Base-by-base conservation (phyloP, 148 eudicot species). In the Silene conica region DNA sequence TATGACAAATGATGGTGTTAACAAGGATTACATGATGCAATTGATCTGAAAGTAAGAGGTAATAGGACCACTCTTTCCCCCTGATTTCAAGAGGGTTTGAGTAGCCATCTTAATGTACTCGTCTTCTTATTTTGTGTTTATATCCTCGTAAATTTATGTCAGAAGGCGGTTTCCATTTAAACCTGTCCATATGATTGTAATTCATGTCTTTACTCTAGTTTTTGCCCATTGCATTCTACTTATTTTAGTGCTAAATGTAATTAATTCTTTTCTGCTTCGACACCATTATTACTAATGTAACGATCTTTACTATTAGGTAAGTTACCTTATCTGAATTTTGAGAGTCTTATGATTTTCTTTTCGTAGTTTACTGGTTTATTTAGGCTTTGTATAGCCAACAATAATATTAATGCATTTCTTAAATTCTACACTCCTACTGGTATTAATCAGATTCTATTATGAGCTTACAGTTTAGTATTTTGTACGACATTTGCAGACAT, bases 401-500 rank as follows among this genome's bases (percentile, higher is more conserved):
- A 6, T 38, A 7, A 38, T 38, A 38, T 38, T 38, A 7, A 38
- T 38, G 43, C 43, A 38, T 38, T 38, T 38, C 43, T 38, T 38
- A 38, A 38, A 3, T 38, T 3, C 8, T 38, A 38, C 8, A 20
- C 34, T 31, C 3, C 34, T 31, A n/a, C 68, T 58, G 48, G 14
- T 26, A 46, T 19, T 70, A 23, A 70, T 19, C 31, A 54, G 41
- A 52, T 50, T 62, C 7, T 31, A 18, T 58, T 19, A 63, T 63
- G 50, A 46, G 67, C 22, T 16, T 21, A 8, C 4, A 9, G 59
- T 56, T 22, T 38, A 54, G 16, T 19, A 11, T 26, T 25, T 57
- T 21, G 46, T 79, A 34, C 25, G 71, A 18, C 23, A 71, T 77
- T 57, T 69, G 78, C 90, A 92, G 98, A 92, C 98, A 26, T 92